Evolutionary conservation across 2,329 filamentous ascomycete genomes (phyloP), one percentile per base, ranked within the genome.

Genomic region (Balansia obtecta): DNA sequence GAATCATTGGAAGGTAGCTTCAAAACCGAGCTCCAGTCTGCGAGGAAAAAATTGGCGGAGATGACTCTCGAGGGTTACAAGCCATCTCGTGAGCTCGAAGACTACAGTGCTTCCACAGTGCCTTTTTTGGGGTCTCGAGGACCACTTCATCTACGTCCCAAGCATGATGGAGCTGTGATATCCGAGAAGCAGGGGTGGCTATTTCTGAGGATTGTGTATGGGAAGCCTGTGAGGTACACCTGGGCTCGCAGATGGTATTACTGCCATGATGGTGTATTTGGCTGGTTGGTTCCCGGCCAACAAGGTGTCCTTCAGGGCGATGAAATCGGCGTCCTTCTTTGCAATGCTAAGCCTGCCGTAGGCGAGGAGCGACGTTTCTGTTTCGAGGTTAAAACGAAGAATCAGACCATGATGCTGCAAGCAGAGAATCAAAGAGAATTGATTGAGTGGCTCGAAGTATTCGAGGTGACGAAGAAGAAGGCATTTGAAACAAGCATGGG

Each of bases 381-480:
- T 64, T 96, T 98, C 60, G 93, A 98, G 67, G 86, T 98, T 61
- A 98, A 97, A 73, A 98, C 93, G 2, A 98, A 96, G 67, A 95
- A 88, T 61, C 86, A 86, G 55, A 93, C 84, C 46, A 82, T 95
- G 55, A 72, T 96, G 52, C 74, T 98, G 3, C 93, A 98, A 68
- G 87, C 91, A 4, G 93, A 98, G 64, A 95, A 88, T 0, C 93
- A 98, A 64, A 74, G 72, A 46, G 88, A 97, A 63, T 77, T 98
- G n/a, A 89, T 86, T 52, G 87, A 95, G 60, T 98, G 93, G 93
- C 82, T 98, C 50, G 82, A 87, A 56, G 83, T 91, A 0, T 96
- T 98, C 59, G 91, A 98, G 58, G 80, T 90, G 15, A 90, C 91
- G 49, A 98, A 98, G 69, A 88, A 90, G 58, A 88, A 85, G 62